phyloP scores from a whole-genome alignment of 768 basidiomycete genomes.

The Boletus coccyginus region DNA sequence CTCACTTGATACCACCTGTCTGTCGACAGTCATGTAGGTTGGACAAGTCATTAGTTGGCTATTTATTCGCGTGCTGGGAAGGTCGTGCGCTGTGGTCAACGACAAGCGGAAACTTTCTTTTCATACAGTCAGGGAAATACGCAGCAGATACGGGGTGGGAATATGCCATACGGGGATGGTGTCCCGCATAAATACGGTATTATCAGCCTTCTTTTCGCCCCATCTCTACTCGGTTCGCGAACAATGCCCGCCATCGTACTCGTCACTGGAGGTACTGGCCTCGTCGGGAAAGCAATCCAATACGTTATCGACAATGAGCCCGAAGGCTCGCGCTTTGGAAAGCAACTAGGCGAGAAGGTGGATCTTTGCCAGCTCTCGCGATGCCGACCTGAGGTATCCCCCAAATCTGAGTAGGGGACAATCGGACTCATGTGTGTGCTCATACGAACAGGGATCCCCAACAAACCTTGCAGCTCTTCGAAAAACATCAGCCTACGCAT shows the following conservation, averaged over 20 bases:
- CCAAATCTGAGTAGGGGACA: not conserved
- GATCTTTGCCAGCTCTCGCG: slow-evolving; percentile 77
- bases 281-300: slow-evolving; percentile 84
- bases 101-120: slow-evolving; percentile 7
- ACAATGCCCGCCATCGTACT: slow-evolving; percentile 52
- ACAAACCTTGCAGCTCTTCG: slow-evolving; percentile 73
- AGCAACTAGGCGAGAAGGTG: slow-evolving; percentile 77
- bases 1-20: slow-evolving; percentile 48
- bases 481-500: slow-evolving; percentile 92
- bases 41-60: not conserved
- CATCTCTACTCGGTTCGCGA: not conserved
- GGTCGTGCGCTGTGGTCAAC: slow-evolving; percentile 1
- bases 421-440: slow-evolving; percentile 2
- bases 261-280: slow-evolving; percentile 82
- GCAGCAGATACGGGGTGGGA: slow-evolving; percentile 14
- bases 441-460: slow-evolving; percentile 53
- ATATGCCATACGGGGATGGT: not conserved
- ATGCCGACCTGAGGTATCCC: slow-evolving; percentile 81
- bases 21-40: slow-evolving; percentile 32
- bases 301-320: slow-evolving; percentile 78
- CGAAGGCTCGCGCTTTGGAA: slow-evolving; percentile 76
- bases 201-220: not conserved
- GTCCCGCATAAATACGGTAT: not conserved
- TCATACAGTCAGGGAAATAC: slow-evolving; percentile 30
- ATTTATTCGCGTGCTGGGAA: slow-evolving; percentile 3